These are phyloP conservation scores for Anthracocystis panici-leucophaei DNA, from an alignment of 1,284 basidiomycete genomes.

Conservation along the genomic window DNA sequence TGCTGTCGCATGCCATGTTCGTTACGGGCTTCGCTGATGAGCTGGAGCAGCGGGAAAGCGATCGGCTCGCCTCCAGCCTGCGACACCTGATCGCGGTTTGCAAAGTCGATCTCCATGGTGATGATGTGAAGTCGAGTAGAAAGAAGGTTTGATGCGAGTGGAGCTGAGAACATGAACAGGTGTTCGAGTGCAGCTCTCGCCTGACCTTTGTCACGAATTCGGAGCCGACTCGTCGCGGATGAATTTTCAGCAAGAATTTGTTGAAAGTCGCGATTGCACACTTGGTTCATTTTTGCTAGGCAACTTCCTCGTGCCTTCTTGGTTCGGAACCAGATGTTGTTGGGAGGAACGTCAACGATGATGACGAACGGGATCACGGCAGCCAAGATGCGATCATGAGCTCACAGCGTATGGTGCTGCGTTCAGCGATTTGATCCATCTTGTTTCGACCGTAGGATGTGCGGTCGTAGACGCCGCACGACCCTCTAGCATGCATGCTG, in stretches of 20 bases:
- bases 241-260: background rate
- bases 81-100: conserved; percentile 30
- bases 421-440: background rate
- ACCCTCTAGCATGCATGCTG: no score
- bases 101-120: conserved; percentile 44
- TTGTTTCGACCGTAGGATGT: background rate
- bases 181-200: conserved; percentile 15
- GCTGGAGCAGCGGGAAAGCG: conserved; percentile 76
- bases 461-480: background rate
- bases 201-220: conserved; percentile 24
- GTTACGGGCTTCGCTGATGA: conserved; percentile 88
- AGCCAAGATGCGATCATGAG: no score
- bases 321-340: no score
- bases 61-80: conserved; percentile 34
- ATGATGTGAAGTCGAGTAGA: background rate
- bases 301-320: background rate
- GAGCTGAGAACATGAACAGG: background rate
- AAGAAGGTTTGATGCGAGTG: background rate
- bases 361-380: no score
- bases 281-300: background rate
- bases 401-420: no score
- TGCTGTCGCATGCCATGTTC: conserved; percentile 90
- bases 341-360: no score
- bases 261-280: background rate
- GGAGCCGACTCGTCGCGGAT: conserved; percentile 11